A percentile compares a stretch with the other conserved stretches of the same genome.
These are phyloP conservation scores for Penicillium angulare DNA, from an alignment of 495 filamentous ascomycete genomes.

Conservation along the genomic window DNA sequence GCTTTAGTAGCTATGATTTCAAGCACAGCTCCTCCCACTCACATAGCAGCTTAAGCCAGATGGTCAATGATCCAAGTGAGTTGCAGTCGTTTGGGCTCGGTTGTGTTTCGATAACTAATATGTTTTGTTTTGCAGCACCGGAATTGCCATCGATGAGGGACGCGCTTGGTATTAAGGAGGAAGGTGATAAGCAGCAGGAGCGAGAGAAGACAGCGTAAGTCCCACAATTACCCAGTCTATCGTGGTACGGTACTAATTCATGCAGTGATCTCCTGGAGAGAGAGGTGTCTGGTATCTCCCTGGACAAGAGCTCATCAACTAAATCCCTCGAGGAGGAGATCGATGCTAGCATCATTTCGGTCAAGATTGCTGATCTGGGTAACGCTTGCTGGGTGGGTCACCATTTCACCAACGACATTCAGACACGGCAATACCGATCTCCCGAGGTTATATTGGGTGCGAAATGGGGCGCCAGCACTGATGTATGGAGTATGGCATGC, in stretches of 20 bases:
- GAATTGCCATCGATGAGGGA: conserved; percentile 59
- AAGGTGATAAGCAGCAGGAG: conserved; percentile 68
- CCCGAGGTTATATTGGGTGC: conserved; percentile 95
- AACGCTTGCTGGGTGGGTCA: conserved; percentile 99
- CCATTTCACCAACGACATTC: conserved; percentile 99
- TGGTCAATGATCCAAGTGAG: conserved; percentile 75
- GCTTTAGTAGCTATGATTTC: conserved; percentile 75
- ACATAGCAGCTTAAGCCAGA: conserved; percentile 77
- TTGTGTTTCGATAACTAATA: not conserved
- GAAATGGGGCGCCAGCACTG: conserved; percentile 98
- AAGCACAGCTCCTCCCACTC: conserved; percentile 69
- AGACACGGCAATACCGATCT: conserved; percentile 95
- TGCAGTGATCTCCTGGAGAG: conserved; percentile 81
- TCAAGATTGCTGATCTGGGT: conserved; percentile 98
- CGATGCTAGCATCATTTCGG: conserved; percentile 77
- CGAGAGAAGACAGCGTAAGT: conserved; percentile 93
- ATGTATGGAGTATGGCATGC: conserved; percentile 99
- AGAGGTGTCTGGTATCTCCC: conserved; percentile 91
- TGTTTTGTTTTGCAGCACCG: conserved; percentile 5
- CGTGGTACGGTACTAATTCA: conserved; percentile 2
- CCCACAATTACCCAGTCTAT: not conserved
- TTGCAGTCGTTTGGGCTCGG: conserved; percentile 1
- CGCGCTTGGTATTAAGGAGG: conserved; percentile 57
- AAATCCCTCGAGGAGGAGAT: conserved; percentile 47
- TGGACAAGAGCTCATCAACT: conserved; percentile 65